Base-by-base conservation (phyloP, 2,329 filamentous ascomycete species). In the Clonostachys byssicola region DNA sequence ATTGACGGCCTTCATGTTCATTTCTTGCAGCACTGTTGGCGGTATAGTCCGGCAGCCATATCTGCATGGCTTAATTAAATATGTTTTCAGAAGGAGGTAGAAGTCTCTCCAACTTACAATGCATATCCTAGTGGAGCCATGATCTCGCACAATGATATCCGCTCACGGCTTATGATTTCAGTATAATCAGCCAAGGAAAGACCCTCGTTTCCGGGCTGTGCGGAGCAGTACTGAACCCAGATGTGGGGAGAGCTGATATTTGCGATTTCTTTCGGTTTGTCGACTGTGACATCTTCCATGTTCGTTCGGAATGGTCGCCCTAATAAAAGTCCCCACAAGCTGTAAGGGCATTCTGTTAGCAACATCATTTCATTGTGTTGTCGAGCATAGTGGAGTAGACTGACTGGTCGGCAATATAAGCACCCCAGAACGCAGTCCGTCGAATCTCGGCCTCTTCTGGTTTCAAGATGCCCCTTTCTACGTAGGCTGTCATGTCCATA, bases 401-500 rank as follows among this genome's bases (percentile, higher is more conserved):
- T 43, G 48, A 61, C 59, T 60, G 59, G 39, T 63, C 61, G 20
- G 60, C 50, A 1, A 55, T 53, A 43, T 58, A 64, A 8, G 56
- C 57, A 12, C 55, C 60, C 61, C 61, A 65, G 46, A 65, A 65
- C 0, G 60, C 54, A 6, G 52, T 50, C 13, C 54, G 52, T 5
- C 62, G 55, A 34, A 60, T 42, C 33, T 57, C 56, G 0, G 56
- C 60, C n/a, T 61, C 61, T 2, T 52, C 47, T 12, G 53, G 51
- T 8, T 47, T 55, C 1, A 65, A 42, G 3, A 53, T 46, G 5
- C 52, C 53, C 3, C 54, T 57, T 2, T 45, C 43, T 10, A 63
- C 56, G 43, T 61, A 58, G 6, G 51, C 44, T 3, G 51, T 51
- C 42, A 60, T 46, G 43, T 61, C 59, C 9, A 59, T 48, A 40